Evolutionary conservation across 2,329 filamentous ascomycete species (phyloP), one percentile per base, ranked within the genome.

Genomic region (Colletotrichum musae): DNA sequence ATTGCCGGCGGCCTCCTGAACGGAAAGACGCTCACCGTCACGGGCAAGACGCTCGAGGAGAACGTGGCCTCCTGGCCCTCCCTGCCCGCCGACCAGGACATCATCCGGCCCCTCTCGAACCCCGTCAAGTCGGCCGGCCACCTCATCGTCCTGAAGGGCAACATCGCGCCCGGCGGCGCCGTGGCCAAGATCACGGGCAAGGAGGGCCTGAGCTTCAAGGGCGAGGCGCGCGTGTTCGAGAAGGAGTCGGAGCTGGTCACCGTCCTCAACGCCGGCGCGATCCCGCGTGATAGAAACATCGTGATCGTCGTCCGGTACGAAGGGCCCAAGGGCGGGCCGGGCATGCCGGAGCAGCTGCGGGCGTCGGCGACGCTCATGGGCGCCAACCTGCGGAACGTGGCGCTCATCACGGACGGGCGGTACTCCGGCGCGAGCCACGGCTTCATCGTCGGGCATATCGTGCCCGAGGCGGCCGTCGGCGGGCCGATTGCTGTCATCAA

Each of bases 121-220:
- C 87, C 87, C 60, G 95, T 97, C 85, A 98, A 98, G 80, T 73
- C 86, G 1, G 94, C 91, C 0, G 95, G 95, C 43, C 95, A 98
- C 79, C 88, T 98, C 70, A 94, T 95, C 79, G 93, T 98, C 69
- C 87, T 98, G 2, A 88, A 89, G 68, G 95, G 95, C 15, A 97
- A 97, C 79, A 87, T 98, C 39, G 94, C 95, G 2, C 95, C 95
- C 1, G 92, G 91, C 9, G 95, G 95, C 32, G 93, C 95, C 1
- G 95, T 98, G 1, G 95, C 94, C 70, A 98, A 98, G 81, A 98
- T 98, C 80, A 98, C 95, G 0, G 95, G 95, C 41, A 98, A 98
- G 79, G 95, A 98, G 80, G 95, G 95, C 2, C 87, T 94, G 6
- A 85, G 82, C 10, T 98, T 98, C 80, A 91, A 87, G 0, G 95